Base-by-base conservation (phyloP, 1,284 basidiomycete species). In the Cronartium ribicola region DNA sequence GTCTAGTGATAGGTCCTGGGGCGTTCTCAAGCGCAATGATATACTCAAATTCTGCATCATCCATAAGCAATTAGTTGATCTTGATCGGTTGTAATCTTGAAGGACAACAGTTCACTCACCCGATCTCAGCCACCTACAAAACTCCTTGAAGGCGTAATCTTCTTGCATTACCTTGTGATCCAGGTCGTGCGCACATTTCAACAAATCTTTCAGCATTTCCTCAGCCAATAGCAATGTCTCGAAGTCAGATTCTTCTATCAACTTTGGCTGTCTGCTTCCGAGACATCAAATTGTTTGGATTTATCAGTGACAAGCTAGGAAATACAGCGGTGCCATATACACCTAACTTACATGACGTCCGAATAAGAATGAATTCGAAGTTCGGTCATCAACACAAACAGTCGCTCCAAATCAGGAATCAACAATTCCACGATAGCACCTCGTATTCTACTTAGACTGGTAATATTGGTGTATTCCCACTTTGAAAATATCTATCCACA, bases 61-160 rank as follows among this genome's bases (percentile, higher is more conserved):
- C 3, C 22, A 40, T 7, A 29, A 29, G 29, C 29, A 29, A 29
- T 29, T 29, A 1, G 29, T 29, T 29, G 2, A 29, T 29, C 29
- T 29, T 29, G 29, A 29, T 29, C 29, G 29, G 29, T 29, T 29
- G 29, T 29, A 29, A 29, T 29, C 29, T 29, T 29, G 29, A 29
- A 29, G 29, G 29, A 29, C 13, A 61, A 22, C 7, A 70, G n/a
- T 8, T 41, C 8, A 37, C 46, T 37, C 57, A 72, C 69, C 69
- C 46, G 69, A 64, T 41, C 69, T 44, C 20, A 72, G 51, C 69
- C 69, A 72, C 41, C 43, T 72, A 41, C 69, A 72, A 51, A 72
- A 72, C 39, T 72, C 39, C 39, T 61, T 39, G 51, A 64, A 72
- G 46, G 63, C 37, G 46, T 65, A 60, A 48, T 51, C 68, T 51